Evolutionary conservation across 768 basidiomycete species (phyloP).

Genomic region (Neoboletus subvelutipes): DNA sequence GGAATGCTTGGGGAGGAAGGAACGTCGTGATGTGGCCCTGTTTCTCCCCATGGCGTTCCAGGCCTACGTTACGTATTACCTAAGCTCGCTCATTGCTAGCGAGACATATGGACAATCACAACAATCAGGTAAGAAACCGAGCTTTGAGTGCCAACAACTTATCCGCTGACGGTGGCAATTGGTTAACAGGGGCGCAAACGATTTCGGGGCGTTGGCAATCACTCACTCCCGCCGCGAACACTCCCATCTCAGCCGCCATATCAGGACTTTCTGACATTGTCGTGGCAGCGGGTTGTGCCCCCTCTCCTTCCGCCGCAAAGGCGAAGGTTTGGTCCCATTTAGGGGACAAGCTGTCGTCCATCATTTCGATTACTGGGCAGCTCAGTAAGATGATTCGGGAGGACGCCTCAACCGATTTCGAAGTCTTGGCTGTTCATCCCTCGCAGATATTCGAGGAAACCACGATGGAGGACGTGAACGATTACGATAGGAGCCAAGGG

Average conservation of each 20-base stretch:
- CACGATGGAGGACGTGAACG: slow-evolving; percentile 10
- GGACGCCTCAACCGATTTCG: slow-evolving; percentile 6
- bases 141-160: no score
- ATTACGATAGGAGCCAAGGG: no score
- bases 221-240: no score
- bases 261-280: slow-evolving; percentile 3
- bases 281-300: slow-evolving; percentile 6
- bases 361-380: slow-evolving; percentile 2
- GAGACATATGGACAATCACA: slow-evolving; percentile 6
- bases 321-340: slow-evolving; percentile 2
- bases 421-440: background rate
- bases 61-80: background rate
- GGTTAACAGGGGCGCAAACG: slow-evolving; percentile 2
- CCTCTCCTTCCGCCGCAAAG: background rate
- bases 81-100: slow-evolving; percentile 3
- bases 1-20: background rate
- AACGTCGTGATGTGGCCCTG: background rate
- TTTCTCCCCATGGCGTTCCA: slow-evolving; percentile 12
- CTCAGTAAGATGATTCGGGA: slow-evolving; percentile 10
- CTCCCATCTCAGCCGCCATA: background rate
- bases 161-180: background rate
- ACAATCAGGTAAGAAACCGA: background rate
- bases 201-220: slow-evolving; percentile 12
- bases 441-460: background rate
- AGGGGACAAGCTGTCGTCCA: background rate